Percentiles rank a stretch among this genome's conserved stretches.
Conservation (phyloP, 202 grass and related monocot genomes). For the Setaria viridis region DNA sequence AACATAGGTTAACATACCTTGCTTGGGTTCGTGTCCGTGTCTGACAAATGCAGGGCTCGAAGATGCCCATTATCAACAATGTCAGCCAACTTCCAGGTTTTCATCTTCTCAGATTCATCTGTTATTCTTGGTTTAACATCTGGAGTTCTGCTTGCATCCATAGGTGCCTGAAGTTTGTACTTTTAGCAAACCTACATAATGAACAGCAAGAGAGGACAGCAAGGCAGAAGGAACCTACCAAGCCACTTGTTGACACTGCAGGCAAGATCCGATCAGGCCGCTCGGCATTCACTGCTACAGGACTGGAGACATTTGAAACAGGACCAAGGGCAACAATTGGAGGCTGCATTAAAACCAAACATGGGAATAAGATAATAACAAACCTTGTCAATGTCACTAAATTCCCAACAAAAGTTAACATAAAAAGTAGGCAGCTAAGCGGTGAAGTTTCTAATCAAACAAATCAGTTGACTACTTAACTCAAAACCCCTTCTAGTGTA, state of each 20-base stretch:
- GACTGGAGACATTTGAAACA: slow-evolving; percentile 85
- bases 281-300: slow-evolving; percentile 78
- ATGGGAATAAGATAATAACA: slow-evolving; percentile 21
- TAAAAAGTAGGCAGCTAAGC: not conserved
- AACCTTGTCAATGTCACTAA: slow-evolving; percentile 3
- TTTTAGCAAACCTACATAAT: slow-evolving; percentile 47
- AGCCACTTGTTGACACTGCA: slow-evolving; percentile 84
- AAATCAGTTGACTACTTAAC: not conserved
- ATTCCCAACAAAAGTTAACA: slow-evolving; percentile 2
- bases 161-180: slow-evolving; percentile 65
- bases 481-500: slow-evolving; percentile 12
- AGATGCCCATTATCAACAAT: slow-evolving; percentile 77
- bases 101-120: slow-evolving; percentile 84
- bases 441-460: not conserved
- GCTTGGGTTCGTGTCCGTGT: slow-evolving; percentile 63
- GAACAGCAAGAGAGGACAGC: slow-evolving; percentile 41
- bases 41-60: slow-evolving; percentile 72
- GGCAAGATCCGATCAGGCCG: slow-evolving; percentile 87
- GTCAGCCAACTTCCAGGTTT: slow-evolving; percentile 90
- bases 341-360: slow-evolving; percentile 65
- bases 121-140: slow-evolving; percentile 92
- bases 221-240: slow-evolving; percentile 66
- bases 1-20: slow-evolving; percentile 64
- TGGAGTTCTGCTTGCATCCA: slow-evolving; percentile 70
- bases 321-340: slow-evolving; percentile 72